Base-by-base conservation (phyloP, 164 flowering plant genomes). In the Umbilicus rupestris region DNA sequence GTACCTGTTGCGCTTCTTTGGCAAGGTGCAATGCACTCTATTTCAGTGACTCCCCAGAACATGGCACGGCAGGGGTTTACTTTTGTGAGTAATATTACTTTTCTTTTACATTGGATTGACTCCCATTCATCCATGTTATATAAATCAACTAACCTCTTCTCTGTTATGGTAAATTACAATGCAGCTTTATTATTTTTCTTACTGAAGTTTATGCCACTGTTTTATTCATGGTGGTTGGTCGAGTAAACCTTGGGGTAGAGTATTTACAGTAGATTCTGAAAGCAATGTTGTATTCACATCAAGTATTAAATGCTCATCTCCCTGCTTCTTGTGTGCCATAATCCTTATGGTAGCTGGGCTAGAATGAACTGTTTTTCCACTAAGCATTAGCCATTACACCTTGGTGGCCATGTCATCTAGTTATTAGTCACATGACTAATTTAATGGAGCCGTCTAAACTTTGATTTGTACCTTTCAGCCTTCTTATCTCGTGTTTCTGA, bases 51-150 rank as follows among this genome's bases (percentile, higher is more conserved):
- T 63, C 97, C n/a, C 98, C 14, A 85, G 96, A 78, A 68, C 79
- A 70, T 94, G 98, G 98, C 73, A 77, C 63, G 98, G 95, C 65
- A 80, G 89, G 30, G 98, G 98, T 44, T 74, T 90, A 35, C 69
- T 93, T 70, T 97, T 96, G 98, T 92, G 88, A 55, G 84, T 64
- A 19, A 5, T 52, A 9, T 12, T 26, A 11, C 31, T 52, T 28
- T 26, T 52, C 44, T 41, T 41, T 41, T 41, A 41, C 44, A 41
- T 41, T 14, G 12, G 2, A 41, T 7, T 41, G 12, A 41, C 44
- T 41, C 12, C 7, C 44, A 5, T 7, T 41, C 44, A 41, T 41
- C n/a, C n/a, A 3, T 14, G 12, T 9, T 41, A 9, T 41, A 41
- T 41, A 12, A 9, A 41, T 12, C n/a, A n/a, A 41, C 44, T 14